phyloP scores from a whole-genome alignment of 352 stramenopile genomes.

The Pythium periplocum region DNA sequence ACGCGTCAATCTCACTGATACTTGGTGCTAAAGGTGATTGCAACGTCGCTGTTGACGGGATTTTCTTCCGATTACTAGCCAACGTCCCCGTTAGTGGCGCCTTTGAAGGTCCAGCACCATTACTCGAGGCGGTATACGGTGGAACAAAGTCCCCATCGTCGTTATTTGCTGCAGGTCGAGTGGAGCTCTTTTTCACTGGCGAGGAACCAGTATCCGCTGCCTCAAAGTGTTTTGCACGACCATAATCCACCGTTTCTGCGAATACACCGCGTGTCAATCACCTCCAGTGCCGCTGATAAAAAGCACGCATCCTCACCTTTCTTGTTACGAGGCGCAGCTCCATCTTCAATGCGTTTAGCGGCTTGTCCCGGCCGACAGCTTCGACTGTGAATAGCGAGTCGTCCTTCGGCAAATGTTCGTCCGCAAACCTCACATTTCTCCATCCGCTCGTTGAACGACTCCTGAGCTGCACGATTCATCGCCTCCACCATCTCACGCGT shows the following conservation, averaged over 20 bases:
- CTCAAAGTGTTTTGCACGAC: no score
- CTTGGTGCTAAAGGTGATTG: slow-evolving; percentile 32
- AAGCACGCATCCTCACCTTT: slow-evolving; percentile 24
- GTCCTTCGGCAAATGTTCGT: slow-evolving; percentile 66
- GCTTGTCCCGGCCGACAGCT: slow-evolving; percentile 45
- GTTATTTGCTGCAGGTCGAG: no score
- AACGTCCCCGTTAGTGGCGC: slow-evolving; percentile 30
- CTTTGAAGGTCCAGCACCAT: background rate
- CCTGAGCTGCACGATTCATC: slow-evolving; percentile 54
- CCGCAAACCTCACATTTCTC: slow-evolving; percentile 75
- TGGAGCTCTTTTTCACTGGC: no score
- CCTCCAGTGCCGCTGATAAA: no score
- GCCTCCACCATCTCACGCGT: slow-evolving; percentile 60
- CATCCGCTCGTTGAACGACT: slow-evolving; percentile 74
- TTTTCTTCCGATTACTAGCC: slow-evolving; percentile 58
- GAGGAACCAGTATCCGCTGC: no score
- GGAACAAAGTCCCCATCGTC: no score
- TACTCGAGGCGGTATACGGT: background rate
- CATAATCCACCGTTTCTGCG: no score
- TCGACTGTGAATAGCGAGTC: slow-evolving; percentile 61
- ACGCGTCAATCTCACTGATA: background rate
- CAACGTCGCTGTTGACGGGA: slow-evolving; percentile 11
- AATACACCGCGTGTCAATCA: background rate
- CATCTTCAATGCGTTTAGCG: slow-evolving; percentile 42
- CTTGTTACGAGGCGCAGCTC: slow-evolving; percentile 46